Conservation (phyloP, 768 basidiomycete genomes). For the Mycena epipterygia region DNA sequence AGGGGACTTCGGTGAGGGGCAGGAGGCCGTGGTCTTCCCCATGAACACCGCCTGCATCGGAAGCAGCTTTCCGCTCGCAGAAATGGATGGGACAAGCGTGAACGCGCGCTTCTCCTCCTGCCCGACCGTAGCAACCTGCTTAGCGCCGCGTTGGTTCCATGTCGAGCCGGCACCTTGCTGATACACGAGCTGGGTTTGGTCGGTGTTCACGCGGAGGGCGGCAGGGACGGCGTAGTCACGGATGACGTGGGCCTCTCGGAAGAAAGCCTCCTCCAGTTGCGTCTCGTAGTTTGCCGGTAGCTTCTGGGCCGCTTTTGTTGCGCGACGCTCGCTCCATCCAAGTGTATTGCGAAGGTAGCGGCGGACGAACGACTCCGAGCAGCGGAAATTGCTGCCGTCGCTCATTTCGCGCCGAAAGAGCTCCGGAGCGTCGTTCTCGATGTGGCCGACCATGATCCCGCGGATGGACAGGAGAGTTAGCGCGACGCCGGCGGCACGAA, state of each 20-base stretch:
- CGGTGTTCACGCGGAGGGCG: constrained; percentile 47
- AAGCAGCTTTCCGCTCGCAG: constrained; percentile 47
- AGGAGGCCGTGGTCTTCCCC: constrained; percentile 44
- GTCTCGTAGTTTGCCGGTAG: constrained; percentile 46
- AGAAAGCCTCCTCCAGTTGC: constrained; percentile 28
- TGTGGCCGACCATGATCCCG: constrained; percentile 46
- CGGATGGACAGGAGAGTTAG: constrained; percentile 43
- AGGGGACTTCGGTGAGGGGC: constrained; percentile 33
- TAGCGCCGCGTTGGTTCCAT: constrained; percentile 44
- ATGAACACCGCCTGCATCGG: constrained; percentile 55
- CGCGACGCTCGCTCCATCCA: constrained; percentile 41
- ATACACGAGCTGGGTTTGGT: constrained; percentile 53
- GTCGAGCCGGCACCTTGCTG: constrained; percentile 45
- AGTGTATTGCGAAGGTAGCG: constrained; percentile 34
- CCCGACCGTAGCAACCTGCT: constrained; percentile 53
- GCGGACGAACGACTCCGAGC: constrained; percentile 37
- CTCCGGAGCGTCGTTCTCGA: constrained; percentile 41
- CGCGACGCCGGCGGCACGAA: constrained; percentile 40
- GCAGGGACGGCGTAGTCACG: constrained; percentile 43
- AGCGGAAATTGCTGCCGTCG: constrained; percentile 45
- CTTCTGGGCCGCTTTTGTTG: constrained; percentile 54
- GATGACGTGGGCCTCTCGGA: constrained; percentile 43
- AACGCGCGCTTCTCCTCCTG: constrained; percentile 58
- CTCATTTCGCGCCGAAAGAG: constrained; percentile 40
- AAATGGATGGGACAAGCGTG: constrained; percentile 50